These are phyloP conservation scores for Tagetes erecta DNA, from an alignment of 129 eudicot species.

Conservation along the genomic window DNA sequence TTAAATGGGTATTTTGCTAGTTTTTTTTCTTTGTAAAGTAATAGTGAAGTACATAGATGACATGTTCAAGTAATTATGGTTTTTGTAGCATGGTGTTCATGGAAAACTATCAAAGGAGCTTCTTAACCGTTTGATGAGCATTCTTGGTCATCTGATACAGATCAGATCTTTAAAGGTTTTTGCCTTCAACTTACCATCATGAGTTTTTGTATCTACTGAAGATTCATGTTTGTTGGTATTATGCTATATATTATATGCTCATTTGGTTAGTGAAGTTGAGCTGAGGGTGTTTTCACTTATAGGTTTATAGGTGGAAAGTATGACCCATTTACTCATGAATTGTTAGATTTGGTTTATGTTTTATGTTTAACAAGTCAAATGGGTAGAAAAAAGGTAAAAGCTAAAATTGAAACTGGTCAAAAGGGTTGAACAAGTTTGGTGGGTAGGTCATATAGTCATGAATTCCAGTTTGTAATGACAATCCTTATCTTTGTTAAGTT, in stretches of 20 bases:
- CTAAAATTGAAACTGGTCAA: not conserved
- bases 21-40: slow-evolving; percentile 12
- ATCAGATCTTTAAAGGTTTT: slow-evolving; percentile 89
- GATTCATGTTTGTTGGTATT: not conserved
- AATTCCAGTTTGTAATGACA: not conserved
- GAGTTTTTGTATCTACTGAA: not conserved
- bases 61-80: slow-evolving; percentile 8
- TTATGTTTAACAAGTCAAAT: not conserved
- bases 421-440: slow-evolving; percentile 5
- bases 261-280: not conserved
- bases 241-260: not conserved
- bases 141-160: slow-evolving; percentile 91
- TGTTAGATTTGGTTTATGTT: not conserved
- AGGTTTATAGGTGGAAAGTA: not conserved
- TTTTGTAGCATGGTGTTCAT: slow-evolving; percentile 72
- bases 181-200: slow-evolving; percentile 16
- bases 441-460: not conserved
- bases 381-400: not conserved
- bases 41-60: slow-evolving; percentile 3
- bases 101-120: slow-evolving; percentile 84
- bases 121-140: slow-evolving; percentile 83
- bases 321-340: not conserved
- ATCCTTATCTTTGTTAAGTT: slow-evolving; percentile 1
- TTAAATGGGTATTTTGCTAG: not conserved
- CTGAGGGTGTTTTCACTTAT: not conserved